These are phyloP conservation scores for Penicillium egyptiacum DNA, from an alignment of 495 filamentous ascomycete species.

Conservation along the genomic window DNA sequence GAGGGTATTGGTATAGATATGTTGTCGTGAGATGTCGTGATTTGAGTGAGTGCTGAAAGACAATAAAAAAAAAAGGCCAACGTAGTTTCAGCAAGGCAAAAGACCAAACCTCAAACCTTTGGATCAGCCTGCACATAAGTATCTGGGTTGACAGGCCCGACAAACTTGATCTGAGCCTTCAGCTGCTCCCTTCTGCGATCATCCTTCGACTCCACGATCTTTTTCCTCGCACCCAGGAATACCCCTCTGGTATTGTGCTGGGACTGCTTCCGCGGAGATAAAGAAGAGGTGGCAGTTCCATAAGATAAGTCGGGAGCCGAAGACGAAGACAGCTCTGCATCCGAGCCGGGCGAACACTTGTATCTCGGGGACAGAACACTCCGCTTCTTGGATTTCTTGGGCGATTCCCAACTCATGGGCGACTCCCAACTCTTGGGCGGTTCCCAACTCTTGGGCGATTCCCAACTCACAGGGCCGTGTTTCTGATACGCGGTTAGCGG, in stretches of 20 bases:
- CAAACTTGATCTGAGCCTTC: slow-evolving; percentile 47
- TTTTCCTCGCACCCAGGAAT: slow-evolving; percentile 35
- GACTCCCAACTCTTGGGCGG: no score
- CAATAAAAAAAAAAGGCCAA: neutral
- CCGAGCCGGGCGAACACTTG: neutral
- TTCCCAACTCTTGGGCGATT: slow-evolving; percentile 36
- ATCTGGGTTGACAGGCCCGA: slow-evolving; percentile 44
- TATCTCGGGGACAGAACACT: slow-evolving; percentile 28
- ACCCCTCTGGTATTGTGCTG: slow-evolving; percentile 34
- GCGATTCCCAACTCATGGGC: slow-evolving; percentile 42
- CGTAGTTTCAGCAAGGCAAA: neutral
- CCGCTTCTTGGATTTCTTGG: slow-evolving; percentile 34
- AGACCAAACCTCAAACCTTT: slow-evolving; percentile 31
- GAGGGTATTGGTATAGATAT: neutral
- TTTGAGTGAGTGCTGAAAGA: neutral
- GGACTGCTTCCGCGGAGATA: slow-evolving; percentile 23
- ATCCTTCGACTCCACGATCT: slow-evolving; percentile 33
- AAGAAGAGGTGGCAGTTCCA: slow-evolving; percentile 19
- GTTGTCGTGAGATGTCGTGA: slow-evolving; percentile 9
- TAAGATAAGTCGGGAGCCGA: slow-evolving; percentile 7
- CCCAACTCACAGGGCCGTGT: slow-evolving; percentile 40
- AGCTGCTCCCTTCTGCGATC: slow-evolving; percentile 39
- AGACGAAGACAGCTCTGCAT: neutral
- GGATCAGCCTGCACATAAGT: slow-evolving; percentile 32
- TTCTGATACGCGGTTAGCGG: slow-evolving; percentile 41